A percentile compares a stretch with the other conserved stretches of the same genome.
These are phyloP conservation scores for Herpetomonas tarakana DNA, from an alignment of 208 protist species.

Conservation along the genomic window DNA sequence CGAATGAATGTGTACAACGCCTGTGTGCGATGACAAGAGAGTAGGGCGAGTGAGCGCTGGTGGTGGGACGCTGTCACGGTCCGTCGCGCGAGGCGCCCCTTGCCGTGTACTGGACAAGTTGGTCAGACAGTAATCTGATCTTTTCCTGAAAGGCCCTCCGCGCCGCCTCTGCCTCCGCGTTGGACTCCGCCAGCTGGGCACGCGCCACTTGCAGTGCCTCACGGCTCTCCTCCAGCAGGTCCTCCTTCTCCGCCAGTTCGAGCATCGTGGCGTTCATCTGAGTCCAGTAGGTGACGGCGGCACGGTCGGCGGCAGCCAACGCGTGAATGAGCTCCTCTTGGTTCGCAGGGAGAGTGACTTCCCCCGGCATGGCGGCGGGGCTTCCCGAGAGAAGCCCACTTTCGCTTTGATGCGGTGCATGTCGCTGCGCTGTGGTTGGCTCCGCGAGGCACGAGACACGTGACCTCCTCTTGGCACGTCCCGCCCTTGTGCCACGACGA, in stretches of 20 bases:
- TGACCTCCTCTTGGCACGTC: too few species aligned
- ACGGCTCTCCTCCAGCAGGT: conserved; percentile 27
- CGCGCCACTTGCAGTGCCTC: conserved; percentile 34
- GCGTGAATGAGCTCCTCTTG: conserved; percentile 52
- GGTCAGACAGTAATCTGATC: conserved; percentile 69
- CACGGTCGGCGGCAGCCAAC: conserved; percentile 61
- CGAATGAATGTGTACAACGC: too few species aligned
- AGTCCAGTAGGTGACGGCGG: conserved; percentile 63
- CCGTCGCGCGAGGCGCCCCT: not conserved
- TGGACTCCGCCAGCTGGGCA: conserved; percentile 30
- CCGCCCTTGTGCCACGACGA: too few species aligned
- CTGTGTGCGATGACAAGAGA: too few species aligned
- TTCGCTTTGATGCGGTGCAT: too few species aligned
- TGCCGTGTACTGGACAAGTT: conserved; percentile 32
- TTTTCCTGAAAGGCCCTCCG: conserved; percentile 58
- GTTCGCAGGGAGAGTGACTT: conserved; percentile 8
- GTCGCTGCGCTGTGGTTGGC: too few species aligned
- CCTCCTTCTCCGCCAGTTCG: conserved; percentile 60
- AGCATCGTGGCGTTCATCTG: conserved; percentile 57
- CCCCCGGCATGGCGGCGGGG: too few species aligned
- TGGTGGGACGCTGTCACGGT: too few species aligned
- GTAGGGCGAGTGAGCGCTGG: too few species aligned
- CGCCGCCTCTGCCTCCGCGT: conserved; percentile 41
- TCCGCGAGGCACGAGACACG: too few species aligned
- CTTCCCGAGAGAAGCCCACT: too few species aligned